Evolutionary conservation across 352 stramenopile genomes (phyloP).

Genomic region (Phytophthora sojae): DNA sequence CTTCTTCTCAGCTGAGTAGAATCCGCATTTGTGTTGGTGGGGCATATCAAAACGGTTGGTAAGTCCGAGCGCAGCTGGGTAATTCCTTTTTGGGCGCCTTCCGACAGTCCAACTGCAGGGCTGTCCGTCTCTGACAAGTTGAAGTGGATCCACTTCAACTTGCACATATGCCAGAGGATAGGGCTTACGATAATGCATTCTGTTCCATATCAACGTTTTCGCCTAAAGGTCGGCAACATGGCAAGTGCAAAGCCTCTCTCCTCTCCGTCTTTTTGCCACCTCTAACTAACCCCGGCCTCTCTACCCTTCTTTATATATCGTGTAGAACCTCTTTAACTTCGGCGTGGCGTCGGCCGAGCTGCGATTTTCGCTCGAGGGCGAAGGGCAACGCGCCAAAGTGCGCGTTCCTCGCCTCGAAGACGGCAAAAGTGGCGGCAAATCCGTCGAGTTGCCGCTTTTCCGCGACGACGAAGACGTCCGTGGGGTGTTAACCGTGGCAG

Average conservation of each 20-base stretch:
- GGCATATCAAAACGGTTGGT: too few relatives aligned
- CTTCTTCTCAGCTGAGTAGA: too few relatives aligned
- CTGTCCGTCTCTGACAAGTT: too few relatives aligned
- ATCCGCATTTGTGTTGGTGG: too few relatives aligned
- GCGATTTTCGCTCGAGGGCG: slow-evolving; percentile 45
- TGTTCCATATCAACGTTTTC: neutral
- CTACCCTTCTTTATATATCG: neutral
- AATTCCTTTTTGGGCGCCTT: too few relatives aligned
- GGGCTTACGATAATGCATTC: neutral
- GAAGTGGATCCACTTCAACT: neutral
- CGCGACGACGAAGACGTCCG: slow-evolving; percentile 62
- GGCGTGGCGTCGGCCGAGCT: slow-evolving; percentile 51
- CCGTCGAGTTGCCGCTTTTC: slow-evolving; percentile 61
- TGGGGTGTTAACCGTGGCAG: slow-evolving; percentile 67
- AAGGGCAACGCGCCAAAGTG: slow-evolving; percentile 33
- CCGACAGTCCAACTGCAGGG: too few relatives aligned
- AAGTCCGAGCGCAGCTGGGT: too few relatives aligned
- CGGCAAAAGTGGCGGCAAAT: slow-evolving; percentile 39
- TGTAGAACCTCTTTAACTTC: slow-evolving; percentile 67
- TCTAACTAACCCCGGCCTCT: neutral
- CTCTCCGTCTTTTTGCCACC: neutral
- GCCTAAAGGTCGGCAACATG: neutral
- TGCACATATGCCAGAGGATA: neutral
- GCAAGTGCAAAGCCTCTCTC: neutral
- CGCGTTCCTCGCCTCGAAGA: slow-evolving; percentile 28